These are phyloP conservation scores for Taiozyma sp. DNA, from an alignment of 1,139 yeast species.

Conservation along the genomic window DNA sequence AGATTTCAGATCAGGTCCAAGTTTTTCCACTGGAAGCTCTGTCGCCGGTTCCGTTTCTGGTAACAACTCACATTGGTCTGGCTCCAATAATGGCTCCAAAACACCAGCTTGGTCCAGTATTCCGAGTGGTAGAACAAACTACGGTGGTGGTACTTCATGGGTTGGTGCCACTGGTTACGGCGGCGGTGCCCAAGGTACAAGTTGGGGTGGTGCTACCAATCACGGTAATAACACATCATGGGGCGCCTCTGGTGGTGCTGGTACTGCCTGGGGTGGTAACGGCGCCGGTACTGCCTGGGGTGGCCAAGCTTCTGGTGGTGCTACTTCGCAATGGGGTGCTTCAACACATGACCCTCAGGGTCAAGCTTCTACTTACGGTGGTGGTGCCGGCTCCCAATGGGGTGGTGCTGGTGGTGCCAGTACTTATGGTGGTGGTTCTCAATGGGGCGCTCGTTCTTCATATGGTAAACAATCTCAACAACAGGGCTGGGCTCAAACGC, in stretches of 20 bases:
- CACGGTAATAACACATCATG: constrained; percentile 35
- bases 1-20: constrained; percentile 25
- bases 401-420: constrained; percentile 36
- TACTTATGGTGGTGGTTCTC: constrained; percentile 46
- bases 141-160: constrained; percentile 15
- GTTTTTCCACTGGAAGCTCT: constrained; percentile 8
- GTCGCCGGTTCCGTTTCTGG: constrained; percentile 4
- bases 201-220: constrained; percentile 37
- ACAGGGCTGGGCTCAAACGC: constrained; percentile 6
- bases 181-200: constrained; percentile 26
- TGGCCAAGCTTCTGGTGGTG: constrained; percentile 39
- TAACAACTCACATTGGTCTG: constrained; percentile 19
- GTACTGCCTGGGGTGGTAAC: constrained; percentile 48
- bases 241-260: constrained; percentile 32
- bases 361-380: constrained; percentile 37
- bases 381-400: constrained; percentile 23
- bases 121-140: constrained; percentile 39
- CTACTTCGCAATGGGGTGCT: constrained; percentile 35
- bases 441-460: constrained; percentile 43
- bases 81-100: constrained; percentile 37
- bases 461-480: constrained; percentile 24
- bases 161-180: constrained; percentile 44
- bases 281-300: constrained; percentile 45
- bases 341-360: constrained; percentile 19
- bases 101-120: constrained; percentile 23